Percentiles rank a stretch among this genome's conserved stretches.
Evolutionary conservation across 768 basidiomycete species (phyloP).

Genomic region (Butyriboletus loyo): DNA sequence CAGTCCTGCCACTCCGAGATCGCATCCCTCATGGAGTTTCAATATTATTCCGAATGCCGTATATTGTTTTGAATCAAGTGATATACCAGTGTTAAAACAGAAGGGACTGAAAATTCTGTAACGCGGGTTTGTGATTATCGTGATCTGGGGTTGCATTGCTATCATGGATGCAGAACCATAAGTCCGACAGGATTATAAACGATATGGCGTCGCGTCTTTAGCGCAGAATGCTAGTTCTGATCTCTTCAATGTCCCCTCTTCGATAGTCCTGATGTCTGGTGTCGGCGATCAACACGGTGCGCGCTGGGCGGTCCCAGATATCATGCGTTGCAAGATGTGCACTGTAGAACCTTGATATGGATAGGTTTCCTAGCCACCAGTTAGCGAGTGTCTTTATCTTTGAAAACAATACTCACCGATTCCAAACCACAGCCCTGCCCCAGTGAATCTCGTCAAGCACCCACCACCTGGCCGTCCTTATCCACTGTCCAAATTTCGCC

Average conservation of each 20-base stretch:
- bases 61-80: not conserved
- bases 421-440: too few species aligned
- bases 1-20: not conserved
- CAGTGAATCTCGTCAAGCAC: too few species aligned
- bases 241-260: not conserved
- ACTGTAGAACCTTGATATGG: not conserved
- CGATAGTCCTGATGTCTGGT: not conserved
- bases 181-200: not conserved
- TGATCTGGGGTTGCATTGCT: not conserved
- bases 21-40: not conserved
- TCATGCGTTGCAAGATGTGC: slow-evolving; percentile 8
- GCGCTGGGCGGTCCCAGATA: not conserved
- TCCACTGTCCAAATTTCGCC: too few species aligned
- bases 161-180: not conserved
- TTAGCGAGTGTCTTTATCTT: not conserved
- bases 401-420: too few species aligned
- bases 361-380: not conserved
- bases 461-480: too few species aligned
- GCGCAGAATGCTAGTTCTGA: not conserved
- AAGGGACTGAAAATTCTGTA: not conserved
- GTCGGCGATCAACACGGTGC: not conserved
- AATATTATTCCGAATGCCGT: not conserved
- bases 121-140: not conserved
- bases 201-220: not conserved
- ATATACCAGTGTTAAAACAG: not conserved